Evolutionary conservation across 257 asterid genomes (phyloP), one percentile per base, ranked within the genome.

Genomic region (Verbascum thapsus): DNA sequence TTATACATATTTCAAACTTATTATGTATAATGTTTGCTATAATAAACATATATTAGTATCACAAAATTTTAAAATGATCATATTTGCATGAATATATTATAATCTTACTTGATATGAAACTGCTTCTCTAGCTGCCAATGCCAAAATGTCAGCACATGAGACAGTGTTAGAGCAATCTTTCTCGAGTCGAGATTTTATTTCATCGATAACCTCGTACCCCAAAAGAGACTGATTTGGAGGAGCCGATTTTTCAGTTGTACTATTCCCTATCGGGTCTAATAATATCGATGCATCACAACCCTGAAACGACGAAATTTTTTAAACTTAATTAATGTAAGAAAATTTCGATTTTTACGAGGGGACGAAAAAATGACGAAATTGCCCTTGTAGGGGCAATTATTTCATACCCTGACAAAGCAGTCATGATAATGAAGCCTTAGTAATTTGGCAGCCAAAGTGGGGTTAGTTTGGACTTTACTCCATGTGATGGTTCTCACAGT

Each of bases 221-320:
- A 32, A 16, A 37, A 78, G 8, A 9, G 54, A 39, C 20, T 23
- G 39, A 45, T 74, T 78, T 20, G 67, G 83, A 7, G 17, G 17
- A 7, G 80, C 80, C 6, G 30, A 68, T 48, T 70, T 78, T 53
- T 74, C 75, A 1, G 61, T 41, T 6, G 49, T 17, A 42, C 53
- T 72, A 5, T 56, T 49, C 8, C 52, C 6, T 4, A 44, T 58
- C 13, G 64, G 38, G 23, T 74, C 80, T 3, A 74, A 22, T 8
- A 74, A 60, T 55, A 78, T n/a, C 5, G 83, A 78, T 34, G 53
- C 78, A 67, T 78, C 78, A 44, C 80, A 78, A 3, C 83, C 79
- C 79, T 73, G 20, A 30, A 59, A 23, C 5, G 5, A 26, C 5
- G 32, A 26, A 26, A 26, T 1, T 26, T 26, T 26, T 26, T 26